Evolutionary conservation across 176 grass and related monocot species (phyloP), one percentile per base, ranked within the genome.

Genomic region (Cymbopogon citratus): DNA sequence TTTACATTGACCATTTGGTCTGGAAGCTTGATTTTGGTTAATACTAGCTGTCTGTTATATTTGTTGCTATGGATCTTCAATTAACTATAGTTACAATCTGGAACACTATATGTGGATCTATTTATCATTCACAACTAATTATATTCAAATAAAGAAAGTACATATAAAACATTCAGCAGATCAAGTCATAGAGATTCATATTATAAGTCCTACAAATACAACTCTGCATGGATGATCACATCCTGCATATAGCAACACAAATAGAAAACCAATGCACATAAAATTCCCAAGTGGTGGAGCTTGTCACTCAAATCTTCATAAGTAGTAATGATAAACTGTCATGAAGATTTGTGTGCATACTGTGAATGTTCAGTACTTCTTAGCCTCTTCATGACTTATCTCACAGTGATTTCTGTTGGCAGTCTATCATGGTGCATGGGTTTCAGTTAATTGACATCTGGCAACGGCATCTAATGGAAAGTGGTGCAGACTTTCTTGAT

Each of bases 381-480:
- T 36, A 75, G 76, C 73, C 24, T 56, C 28, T 66, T 57, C n/a
- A 68, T 83, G 61, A 18, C 40, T 86, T 84, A 51, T 80, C 78
- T 87, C 41, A 87, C 62, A 60, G 52, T 80, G 78, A 40, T 21
- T 82, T 69, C 83, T 63, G 78, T 64, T 77, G 54, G 78, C 86
- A 99, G 96, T 92, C 85, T 73, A 99, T 95, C 76, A 95, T 99
- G 90, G 93, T 95, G 57, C 91, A 99, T 93, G 96, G 96, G 33
- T 95, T 99, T 90, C 96, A 99, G 85, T 90, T 99, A 74, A 72
- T 99, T 83, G 96, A 99, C 72, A 93, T 95, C 79, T 99, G 91
- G 91, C 90, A 94, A 65, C 84, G 73, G 29, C 84, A 93, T 87
- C 76, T 89, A 18, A 84, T 90, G 86, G 96, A 93, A 61, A 85